These are phyloP conservation scores for Penicillium sp. DNA, from an alignment of 2,329 filamentous ascomycete species.

Conservation along the genomic window DNA sequence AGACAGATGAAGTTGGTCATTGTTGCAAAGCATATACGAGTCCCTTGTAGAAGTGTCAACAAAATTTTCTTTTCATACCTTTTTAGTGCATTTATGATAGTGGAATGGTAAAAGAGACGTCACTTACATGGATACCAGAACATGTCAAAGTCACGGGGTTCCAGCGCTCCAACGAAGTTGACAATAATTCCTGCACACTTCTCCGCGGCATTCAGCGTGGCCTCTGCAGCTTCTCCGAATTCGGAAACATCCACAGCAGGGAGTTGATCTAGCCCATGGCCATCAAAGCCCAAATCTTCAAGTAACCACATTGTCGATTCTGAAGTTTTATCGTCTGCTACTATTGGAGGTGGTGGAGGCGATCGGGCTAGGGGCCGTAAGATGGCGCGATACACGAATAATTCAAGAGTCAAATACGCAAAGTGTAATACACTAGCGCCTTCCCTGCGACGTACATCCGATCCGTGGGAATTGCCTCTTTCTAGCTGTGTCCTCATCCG, in stretches of 20 bases:
- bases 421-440: constrained; percentile 24
- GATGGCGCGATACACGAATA: constrained; percentile 33
- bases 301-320: constrained; percentile 6
- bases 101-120: neutral
- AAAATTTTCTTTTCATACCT: neutral
- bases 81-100: neutral
- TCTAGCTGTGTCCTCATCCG: constrained; percentile 22
- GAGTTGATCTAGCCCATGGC: constrained; percentile 5
- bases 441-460: constrained; percentile 3
- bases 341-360: constrained; percentile 8
- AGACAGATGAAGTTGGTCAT: constrained; percentile 10
- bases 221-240: constrained; percentile 10
- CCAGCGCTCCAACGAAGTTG: constrained; percentile 10
- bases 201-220: constrained; percentile 11
- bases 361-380: constrained; percentile 17
- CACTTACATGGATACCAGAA: constrained; percentile 12
- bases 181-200: constrained; percentile 12
- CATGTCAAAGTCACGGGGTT: constrained; percentile 1
- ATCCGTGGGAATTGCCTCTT: constrained; percentile 6
- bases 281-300: constrained; percentile 10
- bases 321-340: constrained; percentile 4
- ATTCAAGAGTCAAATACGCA: constrained; percentile 32
- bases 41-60: neutral
- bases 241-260: constrained; percentile 8
- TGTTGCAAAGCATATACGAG: constrained; percentile 10